Evolutionary conservation across 805 yeast species (phyloP), one percentile per base, ranked within the genome.

Genomic region (Candida andamanensis): DNA sequence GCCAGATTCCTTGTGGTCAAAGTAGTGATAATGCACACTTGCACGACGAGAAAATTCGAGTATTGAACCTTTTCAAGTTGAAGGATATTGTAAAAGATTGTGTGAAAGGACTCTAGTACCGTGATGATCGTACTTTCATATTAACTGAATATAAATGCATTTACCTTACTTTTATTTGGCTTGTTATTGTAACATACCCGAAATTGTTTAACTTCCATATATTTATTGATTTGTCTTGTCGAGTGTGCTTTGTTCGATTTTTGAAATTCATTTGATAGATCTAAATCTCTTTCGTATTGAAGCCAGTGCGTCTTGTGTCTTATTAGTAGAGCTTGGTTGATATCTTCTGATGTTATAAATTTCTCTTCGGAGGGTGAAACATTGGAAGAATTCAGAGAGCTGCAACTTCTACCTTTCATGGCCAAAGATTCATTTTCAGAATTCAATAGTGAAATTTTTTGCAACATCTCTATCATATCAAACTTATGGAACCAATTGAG

Each of bases 1-100:
- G 90, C 1, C 97, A 92, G 56, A 74, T 92, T 20, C 97, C 98
- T 2, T 86, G 97, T 50, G 98, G 97, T 0, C 98, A 90, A 60
- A 74, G 90, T 2, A 77, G 92, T 26, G 97, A 92, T 54, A 85
- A 86, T 49, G 97, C 97, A 1, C 98, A 90, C 63, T 70, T 90
- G 46, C 78, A 80, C 49, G 82, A 92, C 50, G 98, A 90, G 58
- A 73, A 92, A 41, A 55, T 90, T 28, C 64, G 97, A 35, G 75
- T 90, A 15, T 64, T 78, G 23, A 90, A 90, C 50, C 67, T 89
- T 47, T 76, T 79, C 48, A 85, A 81, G 37, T 72, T 90, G 39
- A 74, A 87, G 37, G 69, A 67, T 18, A 79, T 90, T 14, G 56
- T 84, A 35, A 56, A 67, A 15, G 75, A 68, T 29, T 72, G 79